Evolutionary conservation across 805 yeast species (phyloP), one percentile per base, ranked within the genome.

Genomic region (Saccharomycopsis guyanensis): DNA sequence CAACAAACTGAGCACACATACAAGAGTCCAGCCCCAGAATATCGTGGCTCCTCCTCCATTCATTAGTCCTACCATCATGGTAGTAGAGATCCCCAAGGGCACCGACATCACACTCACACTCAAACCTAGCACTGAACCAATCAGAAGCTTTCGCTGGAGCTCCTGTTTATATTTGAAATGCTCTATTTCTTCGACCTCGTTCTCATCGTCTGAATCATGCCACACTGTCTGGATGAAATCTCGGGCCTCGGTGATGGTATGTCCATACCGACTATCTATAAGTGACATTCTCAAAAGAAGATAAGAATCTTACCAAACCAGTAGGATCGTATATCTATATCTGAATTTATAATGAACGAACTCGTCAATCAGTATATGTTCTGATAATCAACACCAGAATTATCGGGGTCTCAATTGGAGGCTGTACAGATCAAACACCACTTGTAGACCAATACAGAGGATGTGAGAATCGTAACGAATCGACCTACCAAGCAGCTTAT

Each of bases 51-150:
- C 81, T 1, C 88, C 87, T 6, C 94, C 95, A 61, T 83, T 85
- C 7, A 78, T 70, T 44, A 85, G 64, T 2, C 86, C 82, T 25
- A 81, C 80, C 57, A 81, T 77, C 59, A 85, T 68, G 1, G 88
- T 82, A 2, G 86, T 77, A 7, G 87, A 77, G 55, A 85, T 71
- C 1, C 91, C 88, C 55, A 83, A 72, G 0, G 89, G 91, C 0
- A 86, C 89, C 36, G 86, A 85, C 89, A 85, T 82, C 27, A 85
- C 64, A 1, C 88, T 78, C 59, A 85, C 83, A 0, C 93, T 91
- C 20, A 85, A 65, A 3, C 93, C 95, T 19, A 85, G 75, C 38
- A 85, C 76, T 0, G 89, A 80, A 1, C 78, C 67, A 8, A 82
- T 80, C 0, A 86, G 79, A 46, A 84, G 69, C 51, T 81, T 78